Base-by-base conservation (phyloP, 192 early-diverging fungal species). In the Mortierella alpina region DNA sequence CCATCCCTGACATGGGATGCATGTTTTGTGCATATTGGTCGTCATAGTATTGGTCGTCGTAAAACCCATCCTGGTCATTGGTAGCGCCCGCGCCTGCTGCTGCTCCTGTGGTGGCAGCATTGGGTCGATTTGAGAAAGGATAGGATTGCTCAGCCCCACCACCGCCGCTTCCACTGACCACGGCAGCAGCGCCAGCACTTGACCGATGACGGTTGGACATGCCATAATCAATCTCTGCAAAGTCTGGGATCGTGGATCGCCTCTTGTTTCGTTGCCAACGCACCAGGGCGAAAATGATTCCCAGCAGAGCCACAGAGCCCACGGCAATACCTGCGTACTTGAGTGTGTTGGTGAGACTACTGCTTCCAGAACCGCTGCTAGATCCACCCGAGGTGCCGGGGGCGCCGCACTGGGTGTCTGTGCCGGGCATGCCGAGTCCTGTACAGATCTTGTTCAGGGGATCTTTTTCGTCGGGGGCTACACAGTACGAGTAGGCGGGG, bases 301-400 rank as follows among this genome's bases (percentile, higher is more conserved):
- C 77, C 40, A 80, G 52, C 0, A 70, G 18, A 0, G 59, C 70
- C 6, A 80, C 59, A 6, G 42, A 48, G 10, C 77, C 77, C 7
- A 80, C 59, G 15, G 49, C 77, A 60, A 80, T 80, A 52, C 77
- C 77, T 0, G 77, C 77, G 55, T 80, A 80, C 31, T 57, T 71
- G 8, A 80, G 41, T 0, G 77, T 72, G 2, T 49, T 61, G 4
- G 12, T 63, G 44, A 80, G 22, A 13, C 9, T 72, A 22, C 47
- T 55, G 8, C 10, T 12, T 2, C 14, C 15, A 14, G 56, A 15
- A 20, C 46, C 15, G 12, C 7, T 46, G 31, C 51, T 23, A 49
- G 51, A 23, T 18, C 57, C 50, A 20, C n/a, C 7, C 7, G 23
- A 31, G 14, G 18, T n/a, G 39, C 6, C 22, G 15, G 0, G 31